Conservation (phyloP, 495 filamentous ascomycete genomes). For the Tuber melanosporum region DNA sequence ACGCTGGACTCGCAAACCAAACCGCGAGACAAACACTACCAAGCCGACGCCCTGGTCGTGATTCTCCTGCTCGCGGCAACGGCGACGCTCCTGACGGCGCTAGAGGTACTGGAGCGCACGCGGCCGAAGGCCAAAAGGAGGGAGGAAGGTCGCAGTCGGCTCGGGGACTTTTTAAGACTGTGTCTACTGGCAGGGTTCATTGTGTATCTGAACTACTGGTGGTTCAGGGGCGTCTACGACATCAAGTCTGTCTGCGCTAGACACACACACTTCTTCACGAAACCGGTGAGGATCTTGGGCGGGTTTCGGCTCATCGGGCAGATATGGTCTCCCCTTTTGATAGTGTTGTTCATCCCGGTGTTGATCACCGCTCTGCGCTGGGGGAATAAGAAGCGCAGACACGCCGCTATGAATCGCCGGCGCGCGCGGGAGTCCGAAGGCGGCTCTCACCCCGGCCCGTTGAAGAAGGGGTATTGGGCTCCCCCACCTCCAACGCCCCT, state of each 20-base stretch:
- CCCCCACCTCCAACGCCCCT: not conserved
- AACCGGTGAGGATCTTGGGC: not conserved
- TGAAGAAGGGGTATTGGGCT: not conserved
- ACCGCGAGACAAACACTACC: not conserved
- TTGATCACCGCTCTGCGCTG: not conserved
- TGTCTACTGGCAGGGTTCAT: not conserved
- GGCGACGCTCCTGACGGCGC: not conserved
- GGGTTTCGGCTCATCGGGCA: constrained; percentile 1
- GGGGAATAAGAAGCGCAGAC: not conserved
- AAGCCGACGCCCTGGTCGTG: not conserved
- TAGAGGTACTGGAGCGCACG: not conserved
- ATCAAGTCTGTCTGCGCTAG: not conserved
- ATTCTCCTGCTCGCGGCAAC: not conserved
- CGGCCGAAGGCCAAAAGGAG: not conserved
- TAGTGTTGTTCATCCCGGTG: not conserved
- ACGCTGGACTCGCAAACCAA: constrained; percentile 9
- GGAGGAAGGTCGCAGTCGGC: not conserved
- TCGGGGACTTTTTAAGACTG: not conserved
- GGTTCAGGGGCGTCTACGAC: not conserved
- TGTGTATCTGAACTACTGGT: not conserved
- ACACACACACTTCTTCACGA: not conserved
- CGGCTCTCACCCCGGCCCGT: not conserved
- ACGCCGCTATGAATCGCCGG: not conserved
- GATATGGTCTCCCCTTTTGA: constrained; percentile 1
- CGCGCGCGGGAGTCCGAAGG: not conserved